Conservation (phyloP, 345 rosid species). For the Bruguiera gymnorhiza region DNA sequence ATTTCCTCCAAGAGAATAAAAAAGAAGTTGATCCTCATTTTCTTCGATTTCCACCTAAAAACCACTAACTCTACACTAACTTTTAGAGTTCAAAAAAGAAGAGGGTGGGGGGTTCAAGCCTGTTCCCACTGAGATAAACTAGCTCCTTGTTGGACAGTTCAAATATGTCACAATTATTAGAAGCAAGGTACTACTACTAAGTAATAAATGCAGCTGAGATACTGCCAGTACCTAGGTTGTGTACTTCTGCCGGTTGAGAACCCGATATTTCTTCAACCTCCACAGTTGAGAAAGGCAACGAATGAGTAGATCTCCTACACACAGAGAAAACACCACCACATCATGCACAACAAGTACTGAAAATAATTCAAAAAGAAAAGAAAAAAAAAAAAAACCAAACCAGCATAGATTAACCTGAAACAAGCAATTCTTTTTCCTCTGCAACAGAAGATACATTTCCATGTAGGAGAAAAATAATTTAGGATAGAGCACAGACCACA, state of each 20-base stretch:
- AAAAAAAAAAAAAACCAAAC: no score
- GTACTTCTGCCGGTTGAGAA: slow-evolving; percentile 80
- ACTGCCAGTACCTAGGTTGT: slow-evolving; percentile 61
- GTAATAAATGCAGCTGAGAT: background rate
- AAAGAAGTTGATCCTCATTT: background rate
- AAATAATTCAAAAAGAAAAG: no score
- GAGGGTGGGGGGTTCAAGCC: background rate
- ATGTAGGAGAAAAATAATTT: background rate
- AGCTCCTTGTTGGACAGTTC: no score
- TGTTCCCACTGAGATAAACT: no score
- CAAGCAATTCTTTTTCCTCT: background rate
- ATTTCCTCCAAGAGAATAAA: background rate
- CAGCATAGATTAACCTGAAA: no score
- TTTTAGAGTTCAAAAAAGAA: background rate
- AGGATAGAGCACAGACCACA: background rate
- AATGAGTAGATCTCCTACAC: slow-evolving; percentile 56
- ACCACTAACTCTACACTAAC: background rate
- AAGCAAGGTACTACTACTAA: no score
- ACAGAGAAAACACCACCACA: background rate
- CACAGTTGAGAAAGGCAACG: slow-evolving; percentile 77
- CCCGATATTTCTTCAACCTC: slow-evolving; percentile 83
- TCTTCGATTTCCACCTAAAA: background rate
- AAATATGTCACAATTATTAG: no score
- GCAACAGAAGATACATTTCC: background rate
- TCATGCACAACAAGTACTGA: background rate